Base-by-base conservation (phyloP, 2,329 filamentous ascomycete species). In the Hortaea werneckii region DNA sequence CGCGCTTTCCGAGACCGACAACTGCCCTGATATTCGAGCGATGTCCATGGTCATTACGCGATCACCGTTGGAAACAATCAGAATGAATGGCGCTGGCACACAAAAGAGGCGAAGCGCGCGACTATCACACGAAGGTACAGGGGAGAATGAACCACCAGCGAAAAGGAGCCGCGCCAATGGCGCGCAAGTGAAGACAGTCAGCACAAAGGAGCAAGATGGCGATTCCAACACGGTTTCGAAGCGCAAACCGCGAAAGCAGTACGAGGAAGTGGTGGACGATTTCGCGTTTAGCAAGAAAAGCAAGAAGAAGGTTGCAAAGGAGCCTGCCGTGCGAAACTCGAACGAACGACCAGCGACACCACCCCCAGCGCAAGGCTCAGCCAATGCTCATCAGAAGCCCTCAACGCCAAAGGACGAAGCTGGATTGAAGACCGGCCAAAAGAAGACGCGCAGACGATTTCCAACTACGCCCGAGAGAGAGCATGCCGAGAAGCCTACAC, bases 81-180 rank as follows among this genome's bases (percentile, higher is more conserved):
- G 63, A 51, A 75, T 74, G 71, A 63, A 67, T 53, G 68, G 69
- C 49, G 62, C 66, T 54, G 70, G 71, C 43, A 61, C 64, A 40
- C 65, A 65, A 59, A 69, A 71, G 63, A 63, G 71, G 57, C 62
- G 67, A 55, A 74, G 70, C 54, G 68, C 66, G 54, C 65, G 68
- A 44, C 62, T 67, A 45, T 61, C 56, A 44, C 50, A 65, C 42
- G 67, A 68, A 39, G 69, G 69, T 6, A 65, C 67, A 37, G 62
- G 58, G 9, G 69, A 70, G 29, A 68, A 67, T 58, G 68, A 66
- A 55, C 68, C 67, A 42, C 57, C 56, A 4, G 58, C 61, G 47
- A 74, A 74, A 58, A 67, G 66, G 50, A 54, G 60, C 30, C 67
- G 62, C 60, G 62, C 62, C 44, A 65, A 68, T 42, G 54, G 53